A percentile compares a stretch with the other conserved stretches of the same genome.
These are phyloP conservation scores for Pseudozyma hubeiensis DNA, from an alignment of 1,284 basidiomycete species.

Conservation along the genomic window DNA sequence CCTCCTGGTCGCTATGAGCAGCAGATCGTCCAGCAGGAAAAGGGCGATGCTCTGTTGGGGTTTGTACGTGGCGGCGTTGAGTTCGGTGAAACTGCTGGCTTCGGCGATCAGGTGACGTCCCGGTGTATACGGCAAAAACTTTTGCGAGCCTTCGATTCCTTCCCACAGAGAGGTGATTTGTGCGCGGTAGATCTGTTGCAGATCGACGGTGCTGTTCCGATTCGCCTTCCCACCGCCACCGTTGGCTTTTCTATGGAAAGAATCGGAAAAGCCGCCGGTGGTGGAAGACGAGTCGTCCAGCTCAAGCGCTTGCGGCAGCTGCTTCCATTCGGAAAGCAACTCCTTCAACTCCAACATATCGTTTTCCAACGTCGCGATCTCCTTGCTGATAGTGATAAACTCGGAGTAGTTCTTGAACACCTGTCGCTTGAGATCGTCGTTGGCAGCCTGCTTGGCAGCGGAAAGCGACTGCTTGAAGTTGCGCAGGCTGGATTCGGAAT, in stretches of 20 bases:
- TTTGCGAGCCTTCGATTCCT: conserved; percentile 94
- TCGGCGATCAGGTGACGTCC: conserved; percentile 91
- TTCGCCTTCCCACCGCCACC: conserved; percentile 20
- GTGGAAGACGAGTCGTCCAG: conserved; percentile 49
- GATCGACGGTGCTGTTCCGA: conserved; percentile 72
- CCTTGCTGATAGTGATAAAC: conserved; percentile 95
- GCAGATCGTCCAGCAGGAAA: conserved; percentile 89
- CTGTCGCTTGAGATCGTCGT: conserved; percentile 60
- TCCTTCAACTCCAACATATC: conserved; percentile 98
- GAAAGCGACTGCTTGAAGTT: conserved; percentile 45
- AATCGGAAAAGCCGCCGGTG: conserved; percentile 17
- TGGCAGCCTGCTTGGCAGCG: conserved; percentile 51
- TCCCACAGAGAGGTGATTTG: conserved; percentile 92
- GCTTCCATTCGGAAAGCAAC: conserved; percentile 87
- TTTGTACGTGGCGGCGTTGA: conserved; percentile 96
- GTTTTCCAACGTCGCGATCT: conserved; percentile 94
- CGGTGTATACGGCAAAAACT: conserved; percentile 88
- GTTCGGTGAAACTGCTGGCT: conserved; percentile 82
- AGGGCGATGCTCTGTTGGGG: conserved; percentile 86
- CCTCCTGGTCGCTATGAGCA: conserved; percentile 81
- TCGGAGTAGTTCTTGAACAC: conserved; percentile 79
- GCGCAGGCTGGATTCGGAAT: conserved; percentile 55
- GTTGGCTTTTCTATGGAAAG: conserved; percentile 7
- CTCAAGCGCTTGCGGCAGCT: conserved; percentile 61
- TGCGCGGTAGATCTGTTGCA: conserved; percentile 90